These are phyloP conservation scores for Fistulina hepatica DNA, from an alignment of 1,284 basidiomycete species.

Conservation along the genomic window DNA sequence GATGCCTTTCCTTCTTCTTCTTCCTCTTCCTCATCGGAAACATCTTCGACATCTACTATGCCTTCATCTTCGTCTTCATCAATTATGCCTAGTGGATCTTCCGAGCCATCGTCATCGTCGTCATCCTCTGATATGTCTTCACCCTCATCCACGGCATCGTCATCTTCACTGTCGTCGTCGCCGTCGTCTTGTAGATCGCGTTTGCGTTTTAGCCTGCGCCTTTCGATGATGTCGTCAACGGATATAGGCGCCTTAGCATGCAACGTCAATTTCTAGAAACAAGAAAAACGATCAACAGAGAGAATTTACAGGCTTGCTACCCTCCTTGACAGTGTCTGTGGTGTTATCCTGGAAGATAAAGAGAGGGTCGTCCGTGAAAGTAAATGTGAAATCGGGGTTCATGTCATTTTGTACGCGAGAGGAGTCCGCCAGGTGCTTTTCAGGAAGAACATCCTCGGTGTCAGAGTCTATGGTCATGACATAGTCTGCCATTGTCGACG, in stretches of 20 bases:
- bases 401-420: too few species aligned
- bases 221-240: conserved; percentile 85
- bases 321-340: conserved; percentile 45
- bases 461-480: conserved; percentile 79
- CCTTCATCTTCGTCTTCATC: conserved; percentile 26
- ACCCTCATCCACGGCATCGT: conserved; percentile 23
- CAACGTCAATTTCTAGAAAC: conserved; percentile 12
- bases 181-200: conserved; percentile 22
- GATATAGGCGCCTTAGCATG: conserved; percentile 59
- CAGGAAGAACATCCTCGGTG: conserved; percentile 35
- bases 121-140: conserved; percentile 19
- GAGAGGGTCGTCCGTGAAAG: conserved; percentile 61
- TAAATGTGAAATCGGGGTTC: conserved; percentile 77
- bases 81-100: conserved; percentile 37
- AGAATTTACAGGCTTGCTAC: conserved; percentile 52
- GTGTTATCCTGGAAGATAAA: conserved; percentile 35
- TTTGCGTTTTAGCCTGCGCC: conserved; percentile 46
- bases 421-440: conserved; percentile 37
- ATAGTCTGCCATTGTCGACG: conserved; percentile 42
- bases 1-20: conserved; percentile 30
- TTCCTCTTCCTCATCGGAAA: conserved; percentile 29
- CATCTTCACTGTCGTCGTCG: conserved; percentile 31
- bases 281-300: conserved; percentile 7
- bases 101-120: conserved; percentile 25
- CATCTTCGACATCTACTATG: conserved; percentile 29